Evolutionary conservation across 768 basidiomycete species (phyloP), one percentile per base, ranked within the genome.

Genomic region (Pleurotus giganteus): DNA sequence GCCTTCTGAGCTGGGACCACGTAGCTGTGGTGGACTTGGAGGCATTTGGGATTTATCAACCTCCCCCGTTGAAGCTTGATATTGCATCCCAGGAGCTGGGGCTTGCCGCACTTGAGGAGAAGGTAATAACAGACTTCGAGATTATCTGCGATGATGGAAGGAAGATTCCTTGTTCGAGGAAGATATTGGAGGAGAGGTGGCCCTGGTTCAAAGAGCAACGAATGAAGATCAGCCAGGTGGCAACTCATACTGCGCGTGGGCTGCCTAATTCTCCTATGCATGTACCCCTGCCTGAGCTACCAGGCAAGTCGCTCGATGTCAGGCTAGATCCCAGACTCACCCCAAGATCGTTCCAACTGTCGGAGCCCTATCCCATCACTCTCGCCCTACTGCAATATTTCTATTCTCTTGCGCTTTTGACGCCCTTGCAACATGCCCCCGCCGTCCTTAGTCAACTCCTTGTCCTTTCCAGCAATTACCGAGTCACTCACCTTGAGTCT

Each of bases 1-100:
- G 94, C 17, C 78, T 94, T 9, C 80, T 94, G 56, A 91, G 88
- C 64, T 94, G 91, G 91, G 91, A 94, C 63, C 90, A 98, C 64
- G 85, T 95, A 51, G 91, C 91, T 4, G 85, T 90, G 53, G 85
- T 96, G 55, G 92, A 95, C 64, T 75, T 97, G 23, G 95, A 98
- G 70, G 89, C 95, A 0, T 96, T 94, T 63, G 96, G 96, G 1
- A 94, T 99, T 59, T 98, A 98, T 65, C 89, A 91, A 60, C 89
- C 94, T 0, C 94, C 94, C 0, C 67, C 78, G 2, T 76, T 81
- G 37, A 83, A 74, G 58, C 75, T 86, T 41, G 84, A 86, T 57
- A 72, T 87, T 26, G 77, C 80, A 1, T 86, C 91, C 78, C 92
- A 95, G 66, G 85, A 91, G 65, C 77, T 95, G 51, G 94, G 93